Base-by-base conservation (phyloP, 2,329 filamentous ascomycete genomes). In the Tolypocladium sp. region DNA sequence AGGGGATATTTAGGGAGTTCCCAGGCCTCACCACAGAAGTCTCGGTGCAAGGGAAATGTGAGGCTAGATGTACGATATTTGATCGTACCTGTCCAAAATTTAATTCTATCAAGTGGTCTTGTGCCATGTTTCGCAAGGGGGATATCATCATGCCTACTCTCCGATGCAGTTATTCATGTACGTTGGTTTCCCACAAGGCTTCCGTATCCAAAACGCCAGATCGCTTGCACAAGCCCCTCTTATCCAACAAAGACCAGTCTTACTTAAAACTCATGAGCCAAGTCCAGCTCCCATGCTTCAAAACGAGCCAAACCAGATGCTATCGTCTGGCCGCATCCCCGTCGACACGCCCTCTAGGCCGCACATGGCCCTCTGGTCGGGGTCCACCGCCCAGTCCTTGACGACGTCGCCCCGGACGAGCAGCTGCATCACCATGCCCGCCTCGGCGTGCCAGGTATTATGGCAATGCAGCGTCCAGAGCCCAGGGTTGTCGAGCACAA, bases 391-490 rank as follows among this genome's bases (percentile, higher is more conserved):
- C 73, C 71, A 73, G 4, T 42, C 42, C 0, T 61, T 59, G 5
- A 73, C 66, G 5, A 65, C 65, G 1, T 73, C 71, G 0, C 65
- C 63, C 13, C 66, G 64, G 1, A 71, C 73, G 13, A 76, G 64
- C 58, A 87, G 78, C 68, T 85, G 81, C 84, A 87, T 86, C 38
- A 79, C 60, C 73, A 85, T 76, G 1, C 83, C 82, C 1, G 82
- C 78, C 63, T 83, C 81, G 0, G 77, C 74, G 64, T 86, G 83
- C 83, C 83, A 86, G 0, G 75, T 73, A 60, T 84, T 78, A 63
- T 85, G 82, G 63, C 82, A 85, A 66, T 85, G 82, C 27, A 85
- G 77, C 0, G 79, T 75, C 82, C 83, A 85, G 2, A 82, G 63
- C 1, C 83, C 83, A 0, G 82, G 78, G 64, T 84, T 85, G 60